Conservation (phyloP, 2,329 filamentous ascomycete genomes). For the Tolypocladium amazonense region DNA sequence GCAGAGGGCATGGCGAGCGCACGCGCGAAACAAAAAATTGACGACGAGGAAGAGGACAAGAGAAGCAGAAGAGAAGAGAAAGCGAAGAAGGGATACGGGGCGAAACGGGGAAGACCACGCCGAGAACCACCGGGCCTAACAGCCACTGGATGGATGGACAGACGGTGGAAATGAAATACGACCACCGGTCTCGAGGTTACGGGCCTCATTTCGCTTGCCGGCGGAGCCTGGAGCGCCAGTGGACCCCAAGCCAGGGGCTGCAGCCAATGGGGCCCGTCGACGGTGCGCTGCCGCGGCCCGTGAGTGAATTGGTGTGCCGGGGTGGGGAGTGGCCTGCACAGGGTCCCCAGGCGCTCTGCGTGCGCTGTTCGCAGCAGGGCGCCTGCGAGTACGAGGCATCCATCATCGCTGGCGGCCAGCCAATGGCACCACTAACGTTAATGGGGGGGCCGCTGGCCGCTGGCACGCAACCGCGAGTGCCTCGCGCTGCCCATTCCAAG, state of each 20-base stretch:
- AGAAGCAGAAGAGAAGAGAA: background rate
- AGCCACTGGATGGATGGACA: background rate
- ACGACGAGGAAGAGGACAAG: background rate
- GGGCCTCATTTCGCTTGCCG: slow-evolving; percentile 13
- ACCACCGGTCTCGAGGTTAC: background rate
- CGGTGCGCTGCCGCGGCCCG: background rate
- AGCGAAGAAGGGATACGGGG: background rate
- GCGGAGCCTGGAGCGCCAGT: background rate
- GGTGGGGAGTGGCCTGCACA: background rate
- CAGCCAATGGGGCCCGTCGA: background rate
- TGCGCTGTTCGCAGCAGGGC: background rate
- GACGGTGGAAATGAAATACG: background rate
- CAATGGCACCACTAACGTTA: background rate
- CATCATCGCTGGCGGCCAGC: background rate
- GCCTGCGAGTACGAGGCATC: no score
- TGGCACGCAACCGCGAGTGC: background rate
- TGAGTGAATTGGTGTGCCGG: background rate
- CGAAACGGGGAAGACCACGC: background rate
- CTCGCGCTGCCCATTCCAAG: background rate
- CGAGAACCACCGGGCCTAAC: background rate
- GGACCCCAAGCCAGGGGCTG: background rate
- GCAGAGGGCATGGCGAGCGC: slow-evolving; percentile 10
- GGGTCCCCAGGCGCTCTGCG: no score
- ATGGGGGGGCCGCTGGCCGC: background rate
- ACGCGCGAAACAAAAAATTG: slow-evolving; percentile 1